Base-by-base conservation (phyloP, 1,284 basidiomycete genomes). In the Heterobasidion parviporum region DNA sequence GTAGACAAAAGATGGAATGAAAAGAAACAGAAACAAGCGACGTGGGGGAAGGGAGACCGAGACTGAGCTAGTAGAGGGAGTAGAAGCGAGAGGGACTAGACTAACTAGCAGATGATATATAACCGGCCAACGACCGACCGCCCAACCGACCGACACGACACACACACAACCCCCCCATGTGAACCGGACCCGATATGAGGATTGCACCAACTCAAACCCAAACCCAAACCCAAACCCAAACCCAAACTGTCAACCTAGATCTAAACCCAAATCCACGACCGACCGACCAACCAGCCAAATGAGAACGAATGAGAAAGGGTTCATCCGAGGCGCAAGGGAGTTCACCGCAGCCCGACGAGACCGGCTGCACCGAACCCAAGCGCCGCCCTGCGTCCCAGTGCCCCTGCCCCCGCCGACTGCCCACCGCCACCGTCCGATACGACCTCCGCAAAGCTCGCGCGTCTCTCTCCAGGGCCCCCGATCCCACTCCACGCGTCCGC, bases 361-460 rank as follows among this genome's bases (percentile, higher is more conserved):
- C 38, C 38, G 38, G 7, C n/a, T n/a, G 38, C 38, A 6, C 26
- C 26, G 26, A 26, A 4, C 6, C 26, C 26, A 6, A 26, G 26
- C 26, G 26, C 26, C 26, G 26, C 26, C 26, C 26, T 26, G 26
- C 26, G 26, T 26, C 26, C 26, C 26, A 26, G 26, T 4, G 26
- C 41, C 12, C 14, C 41, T 6, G 16, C 46, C 6, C 5, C 46
- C 12, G 16, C 18, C 7, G n/a, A 10, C 46, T 20, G 9, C 46
- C 46, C 15, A 10, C 46, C 36, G 53, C 32, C 41, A 16, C 55
- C 49, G 26, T 26, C 26, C 26, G 26, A 26, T 45, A 52, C 53
- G 10, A 47, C 34, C 34, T 59, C 47, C 43, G 53, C 16, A 45
- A 48, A 53, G 16, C 49, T 54, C 20, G 55, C 56, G 41, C 52